Evolutionary conservation across 164 flowering plant genomes (phyloP).

Genomic region (Tetrastigma voinierianum): DNA sequence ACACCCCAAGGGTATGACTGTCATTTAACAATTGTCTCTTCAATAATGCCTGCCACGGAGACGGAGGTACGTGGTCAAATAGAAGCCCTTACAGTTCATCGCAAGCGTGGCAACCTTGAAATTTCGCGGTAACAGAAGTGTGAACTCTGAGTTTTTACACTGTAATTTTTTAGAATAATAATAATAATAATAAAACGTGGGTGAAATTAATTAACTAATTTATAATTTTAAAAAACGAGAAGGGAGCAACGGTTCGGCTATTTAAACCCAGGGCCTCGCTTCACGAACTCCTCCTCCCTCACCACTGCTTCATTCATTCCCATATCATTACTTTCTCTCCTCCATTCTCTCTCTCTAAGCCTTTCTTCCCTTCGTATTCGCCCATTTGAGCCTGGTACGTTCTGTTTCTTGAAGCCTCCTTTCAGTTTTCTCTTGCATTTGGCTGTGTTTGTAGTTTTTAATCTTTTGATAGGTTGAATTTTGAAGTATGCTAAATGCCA

Average conservation of each 20-base stretch:
- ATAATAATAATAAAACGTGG: too few relatives aligned
- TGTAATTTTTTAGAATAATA: neutral
- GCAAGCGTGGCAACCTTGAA: neutral
- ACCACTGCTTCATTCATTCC: conserved; percentile 4
- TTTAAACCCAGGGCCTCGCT: conserved; percentile 21
- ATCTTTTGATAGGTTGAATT: neutral
- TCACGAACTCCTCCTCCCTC: conserved; percentile 17
- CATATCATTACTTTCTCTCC: neutral
- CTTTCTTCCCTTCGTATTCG: neutral
- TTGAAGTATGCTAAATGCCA: too few relatives aligned
- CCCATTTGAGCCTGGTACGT: conserved; percentile 5
- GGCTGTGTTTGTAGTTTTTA: neutral
- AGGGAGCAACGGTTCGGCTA: conserved; percentile 16
- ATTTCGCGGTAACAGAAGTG: neutral
- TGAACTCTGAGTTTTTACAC: too few relatives aligned
- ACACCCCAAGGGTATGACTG: too few relatives aligned
- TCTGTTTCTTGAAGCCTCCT: neutral
- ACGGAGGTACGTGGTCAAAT: too few relatives aligned
- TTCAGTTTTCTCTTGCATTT: conserved; percentile 4
- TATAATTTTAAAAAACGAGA: neutral
- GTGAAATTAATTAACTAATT: neutral
- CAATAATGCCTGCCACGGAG: too few relatives aligned
- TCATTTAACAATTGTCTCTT: too few relatives aligned
- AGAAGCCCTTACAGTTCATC: too few relatives aligned
- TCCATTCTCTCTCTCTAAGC: neutral